A percentile compares a stretch with the other conserved stretches of the same genome.
Evolutionary conservation across 2,329 filamentous ascomycete species (phyloP).

Genomic region (Oidium heveae): DNA sequence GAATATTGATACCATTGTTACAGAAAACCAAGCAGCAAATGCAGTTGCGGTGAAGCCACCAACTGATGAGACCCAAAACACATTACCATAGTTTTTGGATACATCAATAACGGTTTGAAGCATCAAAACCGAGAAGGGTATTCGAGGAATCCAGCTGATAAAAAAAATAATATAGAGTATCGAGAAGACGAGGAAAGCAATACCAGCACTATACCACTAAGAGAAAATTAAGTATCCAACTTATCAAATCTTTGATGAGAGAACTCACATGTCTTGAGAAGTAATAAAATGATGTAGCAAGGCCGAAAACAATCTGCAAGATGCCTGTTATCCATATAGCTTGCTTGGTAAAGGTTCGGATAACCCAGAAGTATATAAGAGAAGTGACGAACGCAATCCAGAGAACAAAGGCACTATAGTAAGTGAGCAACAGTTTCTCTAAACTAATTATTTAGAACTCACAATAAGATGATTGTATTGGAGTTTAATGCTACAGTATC

Average conservation of each 20-base stretch:
- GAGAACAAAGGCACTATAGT: constrained; percentile 35
- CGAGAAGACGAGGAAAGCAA: constrained; percentile 67
- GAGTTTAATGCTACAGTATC: constrained; percentile 42
- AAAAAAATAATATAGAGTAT: constrained; percentile 63
- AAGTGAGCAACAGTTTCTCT: not conserved
- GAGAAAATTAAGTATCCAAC: not conserved
- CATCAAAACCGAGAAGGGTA: constrained; percentile 81
- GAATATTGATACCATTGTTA: constrained; percentile 71
- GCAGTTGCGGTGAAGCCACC: constrained; percentile 54
- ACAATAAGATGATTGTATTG: constrained; percentile 67
- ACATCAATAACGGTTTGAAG: constrained; percentile 68
- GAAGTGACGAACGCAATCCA: constrained; percentile 50
- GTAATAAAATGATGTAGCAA: constrained; percentile 77
- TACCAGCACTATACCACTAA: constrained; percentile 53
- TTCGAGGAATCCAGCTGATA: constrained; percentile 67
- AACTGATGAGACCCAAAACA: constrained; percentile 64
- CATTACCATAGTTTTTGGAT: constrained; percentile 59
- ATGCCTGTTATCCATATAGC: constrained; percentile 88
- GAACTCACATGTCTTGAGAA: constrained; percentile 28
- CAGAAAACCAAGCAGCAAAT: constrained; percentile 63
- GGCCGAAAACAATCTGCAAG: constrained; percentile 57
- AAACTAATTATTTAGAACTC: constrained; percentile 1
- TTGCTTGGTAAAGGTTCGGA: constrained; percentile 58
- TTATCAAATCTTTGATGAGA: not conserved
- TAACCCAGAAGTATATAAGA: constrained; percentile 49